Evolutionary conservation across 108 stramenopile species (phyloP).

Genomic region (Chaetoceros muelleri): DNA sequence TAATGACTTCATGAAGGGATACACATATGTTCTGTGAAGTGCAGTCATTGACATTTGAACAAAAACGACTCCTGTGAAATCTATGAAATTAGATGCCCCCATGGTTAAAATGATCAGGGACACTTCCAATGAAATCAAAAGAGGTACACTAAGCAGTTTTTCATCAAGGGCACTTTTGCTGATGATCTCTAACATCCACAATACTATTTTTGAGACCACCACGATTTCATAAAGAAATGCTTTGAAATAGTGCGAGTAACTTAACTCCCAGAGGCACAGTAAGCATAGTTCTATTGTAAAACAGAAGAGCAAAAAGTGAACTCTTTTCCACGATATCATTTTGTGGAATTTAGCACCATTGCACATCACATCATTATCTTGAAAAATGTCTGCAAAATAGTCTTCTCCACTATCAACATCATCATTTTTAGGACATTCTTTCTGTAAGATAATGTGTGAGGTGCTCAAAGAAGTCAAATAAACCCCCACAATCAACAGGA

Average conservation of each 20-base stretch:
- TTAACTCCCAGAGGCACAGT: conserved; percentile 64
- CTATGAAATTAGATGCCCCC: conserved; percentile 66
- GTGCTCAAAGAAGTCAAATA: conserved; percentile 32
- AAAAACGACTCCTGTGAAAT: conserved; percentile 61
- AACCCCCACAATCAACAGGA: conserved; percentile 43
- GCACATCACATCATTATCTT: conserved; percentile 34
- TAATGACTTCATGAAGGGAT: conserved; percentile 47
- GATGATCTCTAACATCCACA: conserved; percentile 46
- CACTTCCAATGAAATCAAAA: conserved; percentile 50
- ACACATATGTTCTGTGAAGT: conserved; percentile 59
- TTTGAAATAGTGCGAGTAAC: conserved; percentile 57
- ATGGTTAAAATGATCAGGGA: conserved; percentile 63
- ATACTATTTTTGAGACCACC: conserved; percentile 51
- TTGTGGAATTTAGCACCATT: too few species aligned
- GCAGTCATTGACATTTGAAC: conserved; percentile 45
- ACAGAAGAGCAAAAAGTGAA: conserved; percentile 42
- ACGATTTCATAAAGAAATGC: conserved; percentile 45
- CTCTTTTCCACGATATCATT: conserved; percentile 63
- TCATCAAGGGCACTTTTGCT: conserved; percentile 42
- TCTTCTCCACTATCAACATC: conserved; percentile 2
- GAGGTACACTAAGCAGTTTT: conserved; percentile 45
- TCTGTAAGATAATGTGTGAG: conserved; percentile 23
- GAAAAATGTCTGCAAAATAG: not conserved
- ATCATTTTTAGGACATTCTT: conserved; percentile 8
- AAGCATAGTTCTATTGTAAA: conserved; percentile 28